Evolutionary conservation across 345 rosid species (phyloP), one percentile per base, ranked within the genome.

Genomic region (Kernera saxatilis): DNA sequence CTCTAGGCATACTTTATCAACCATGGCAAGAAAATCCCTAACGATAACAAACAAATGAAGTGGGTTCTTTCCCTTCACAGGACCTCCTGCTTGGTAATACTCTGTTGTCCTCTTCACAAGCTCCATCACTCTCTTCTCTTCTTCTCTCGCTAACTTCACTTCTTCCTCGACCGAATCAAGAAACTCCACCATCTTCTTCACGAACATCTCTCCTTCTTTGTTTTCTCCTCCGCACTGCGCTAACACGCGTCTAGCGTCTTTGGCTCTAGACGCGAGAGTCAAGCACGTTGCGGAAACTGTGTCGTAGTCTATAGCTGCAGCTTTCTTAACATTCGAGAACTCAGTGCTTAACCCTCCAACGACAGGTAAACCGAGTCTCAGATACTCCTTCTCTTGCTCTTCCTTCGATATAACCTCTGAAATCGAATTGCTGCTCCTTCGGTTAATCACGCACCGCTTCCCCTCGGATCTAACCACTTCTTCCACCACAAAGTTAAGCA

Each of bases 401-500:
- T 82, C 85, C 50, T 60, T 71, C 8, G 81, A 70, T 67, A 30
- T 18, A 14, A 61, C 73, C 78, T 75, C 80, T 1, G 82, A 56
- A 15, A 51, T 67, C 4, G 58, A 63, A 53, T 67, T 50, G 53
- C 66, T 62, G 51, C 64, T 70, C 13, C 53, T 78, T 18, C 53
- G 52, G 61, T 73, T 79, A 37, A 77, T 15, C 15, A 62, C 62
- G 13, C 73, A 48, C 2, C 84, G 81, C 70, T 73, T 83, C 2
- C 98, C 98, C 21, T 90, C 90, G 0, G 89, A 82, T 50, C 84
- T 75, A 25, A 77, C 86, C 17, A 90, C 96, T 36, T 90, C 93
- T 46, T 93, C 93, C 22, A 93, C 89, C 5, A 90, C 87, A 33
- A 93, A 88, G 78, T 87, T 87, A 40, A 93, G 98, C 17, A 90